Conservation (phyloP, 2,329 filamentous ascomycete species). For the Monilinia fructigena region DNA sequence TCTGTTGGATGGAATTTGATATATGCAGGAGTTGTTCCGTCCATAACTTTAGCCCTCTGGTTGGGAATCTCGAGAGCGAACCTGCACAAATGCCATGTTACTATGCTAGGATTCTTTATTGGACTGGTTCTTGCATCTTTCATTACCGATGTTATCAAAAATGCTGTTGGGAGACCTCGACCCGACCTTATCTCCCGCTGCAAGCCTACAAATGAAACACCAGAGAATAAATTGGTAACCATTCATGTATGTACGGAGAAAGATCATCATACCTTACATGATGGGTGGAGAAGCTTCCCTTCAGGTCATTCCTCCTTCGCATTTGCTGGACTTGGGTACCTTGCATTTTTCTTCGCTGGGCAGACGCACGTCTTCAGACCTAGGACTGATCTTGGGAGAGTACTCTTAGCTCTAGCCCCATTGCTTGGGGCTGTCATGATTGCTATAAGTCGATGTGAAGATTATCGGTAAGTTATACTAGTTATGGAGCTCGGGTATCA, state of each 20-base stretch:
- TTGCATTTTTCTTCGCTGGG: conserved; percentile 68
- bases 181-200: conserved; percentile 90
- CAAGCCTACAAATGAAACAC: conserved; percentile 58
- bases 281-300: conserved; percentile 82
- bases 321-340: conserved; percentile 75
- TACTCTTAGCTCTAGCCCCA: conserved; percentile 57
- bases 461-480: conserved; percentile 51
- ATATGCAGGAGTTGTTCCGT: conserved; percentile 72
- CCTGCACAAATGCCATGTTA: conserved; percentile 79
- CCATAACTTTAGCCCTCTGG: conserved; percentile 64
- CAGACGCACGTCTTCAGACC: conserved; percentile 57
- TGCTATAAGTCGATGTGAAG: conserved; percentile 66
- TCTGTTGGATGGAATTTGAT: conserved; percentile 62
- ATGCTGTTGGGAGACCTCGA: conserved; percentile 65
- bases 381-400: conserved; percentile 51
- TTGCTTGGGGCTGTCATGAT: conserved; percentile 64
- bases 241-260: conserved; percentile 72
- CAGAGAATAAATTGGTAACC: conserved; percentile 54
- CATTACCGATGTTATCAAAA: conserved; percentile 89
- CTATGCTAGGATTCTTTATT: conserved; percentile 76
- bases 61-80: conserved; percentile 61
- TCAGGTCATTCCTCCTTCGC: conserved; percentile 77
- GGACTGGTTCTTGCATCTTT: conserved; percentile 74
- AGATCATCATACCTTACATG: conserved; percentile 67
- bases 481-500: conserved; percentile 9